Conservation (phyloP, 1,139 yeast genomes). For the Petasospora fabianii region DNA sequence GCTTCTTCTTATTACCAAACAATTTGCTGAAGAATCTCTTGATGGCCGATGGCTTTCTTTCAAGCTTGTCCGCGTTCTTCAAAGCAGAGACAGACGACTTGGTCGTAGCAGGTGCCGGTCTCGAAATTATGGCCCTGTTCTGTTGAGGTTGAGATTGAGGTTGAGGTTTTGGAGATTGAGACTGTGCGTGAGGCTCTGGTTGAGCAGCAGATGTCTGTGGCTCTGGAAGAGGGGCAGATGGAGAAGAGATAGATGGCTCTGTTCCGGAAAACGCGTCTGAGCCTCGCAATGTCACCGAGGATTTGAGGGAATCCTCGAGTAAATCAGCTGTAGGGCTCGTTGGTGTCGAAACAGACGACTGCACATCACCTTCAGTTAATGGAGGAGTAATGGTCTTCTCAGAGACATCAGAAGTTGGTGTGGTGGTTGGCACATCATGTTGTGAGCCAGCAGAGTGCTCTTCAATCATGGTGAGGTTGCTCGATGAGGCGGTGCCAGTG, state of each 20-base stretch:
- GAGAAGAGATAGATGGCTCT: not conserved
- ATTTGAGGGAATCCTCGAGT: too few species aligned
- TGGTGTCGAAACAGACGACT: too few species aligned
- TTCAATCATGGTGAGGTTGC: conserved; percentile 14
- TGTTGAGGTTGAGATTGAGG: not conserved
- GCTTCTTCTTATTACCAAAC: conserved; percentile 8
- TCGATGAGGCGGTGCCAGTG: not conserved
- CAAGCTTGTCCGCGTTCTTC: conserved; percentile 1
- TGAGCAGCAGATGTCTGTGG: not conserved
- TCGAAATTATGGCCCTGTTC: too few species aligned
- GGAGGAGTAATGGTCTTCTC: not conserved
- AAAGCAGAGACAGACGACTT: not conserved
- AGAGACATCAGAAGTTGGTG: not conserved
- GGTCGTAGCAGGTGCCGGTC: too few species aligned
- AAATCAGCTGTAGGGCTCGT: too few species aligned
- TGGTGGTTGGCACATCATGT: not conserved
- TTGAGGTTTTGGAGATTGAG: not conserved
- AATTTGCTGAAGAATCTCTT: conserved; percentile 19
- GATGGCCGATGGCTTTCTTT: conserved; percentile 20
- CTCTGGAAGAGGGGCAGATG: not conserved
- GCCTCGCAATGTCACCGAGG: too few species aligned
- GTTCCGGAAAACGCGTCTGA: too few species aligned
- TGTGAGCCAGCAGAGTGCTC: conserved; percentile 6
- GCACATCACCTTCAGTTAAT: too few species aligned
- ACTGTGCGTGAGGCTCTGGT: not conserved